Evolutionary conservation across 2,329 filamentous ascomycete species (phyloP), one percentile per base, ranked within the genome.

Genomic region (Arthroderma sp.): DNA sequence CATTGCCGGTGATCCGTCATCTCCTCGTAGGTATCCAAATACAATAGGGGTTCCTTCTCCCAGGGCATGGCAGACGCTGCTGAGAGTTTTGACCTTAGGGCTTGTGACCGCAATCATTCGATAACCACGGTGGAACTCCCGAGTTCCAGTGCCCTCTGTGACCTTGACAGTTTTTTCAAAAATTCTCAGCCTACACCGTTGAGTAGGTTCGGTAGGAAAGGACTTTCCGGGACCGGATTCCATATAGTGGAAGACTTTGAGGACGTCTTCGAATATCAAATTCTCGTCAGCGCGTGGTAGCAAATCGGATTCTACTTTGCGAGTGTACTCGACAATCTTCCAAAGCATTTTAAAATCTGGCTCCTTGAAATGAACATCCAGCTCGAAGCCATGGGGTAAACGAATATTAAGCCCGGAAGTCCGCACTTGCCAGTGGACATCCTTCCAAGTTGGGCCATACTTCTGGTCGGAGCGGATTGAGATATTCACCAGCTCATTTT

Each of bases 321-420:
- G 75, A 28, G 83, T 85, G 59, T 93, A 89, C 48, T 94, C 86
- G 52, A 87, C 86, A 62, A 93, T 86, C 54, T 78, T 83, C 77
- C 82, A 88, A 7, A 94, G 65, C 50, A 76, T 79, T 49, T 80
- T 77, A 66, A 83, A 94, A 57, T 94, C 86, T n/a, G 75, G 68
- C 54, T 87, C 83, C 9, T 72, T 72, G 57, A 87, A 80, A 50
- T 82, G 78, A 11, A 91, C 66, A 15, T 75, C 75, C 36, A 94
- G 65, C 47, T 81, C 68, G 56, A 91, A 89, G 1, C 84, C 84
- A 51, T 85, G 78, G 1, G 84, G 82, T 11, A 94, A 66, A 48
- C 75, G 76, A 33, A 94, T 62, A 15, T 80, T 76, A 46, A 94
- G 71, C 0, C 75, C 73, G 48, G 72, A 74, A 5, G 72, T 71